A percentile compares a stretch with the other conserved stretches of the same genome.
Conservation (phyloP, 2,329 filamentous ascomycete genomes). For the Eutypella sp. region DNA sequence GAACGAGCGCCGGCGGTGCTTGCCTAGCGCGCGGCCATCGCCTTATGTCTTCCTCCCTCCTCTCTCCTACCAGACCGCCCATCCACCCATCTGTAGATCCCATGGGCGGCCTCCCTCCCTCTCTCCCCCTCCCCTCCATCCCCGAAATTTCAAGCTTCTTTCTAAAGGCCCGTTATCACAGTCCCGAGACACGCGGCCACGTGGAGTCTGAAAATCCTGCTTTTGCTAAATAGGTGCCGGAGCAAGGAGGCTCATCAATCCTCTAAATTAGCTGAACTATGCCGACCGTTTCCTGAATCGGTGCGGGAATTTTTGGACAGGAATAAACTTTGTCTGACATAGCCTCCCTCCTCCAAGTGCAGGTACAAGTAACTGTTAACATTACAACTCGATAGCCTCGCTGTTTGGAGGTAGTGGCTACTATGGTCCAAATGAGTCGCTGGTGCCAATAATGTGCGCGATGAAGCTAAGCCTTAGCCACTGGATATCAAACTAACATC, state of each 20-base stretch:
- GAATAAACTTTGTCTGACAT: slow-evolving; percentile 1
- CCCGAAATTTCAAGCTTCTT: neutral
- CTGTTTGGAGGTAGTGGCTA: too few species aligned
- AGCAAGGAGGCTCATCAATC: slow-evolving; percentile 1
- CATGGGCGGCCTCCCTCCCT: neutral
- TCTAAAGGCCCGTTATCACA: neutral
- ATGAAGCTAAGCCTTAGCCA: too few species aligned
- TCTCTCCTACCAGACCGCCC: neutral
- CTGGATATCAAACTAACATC: too few species aligned
- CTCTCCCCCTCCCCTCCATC: neutral
- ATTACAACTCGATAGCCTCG: too few species aligned
- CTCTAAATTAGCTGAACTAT: neutral
- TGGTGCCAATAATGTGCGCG: too few species aligned
- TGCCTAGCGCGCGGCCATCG: neutral
- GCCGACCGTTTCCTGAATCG: slow-evolving; percentile 11
- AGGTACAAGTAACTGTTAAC: too few species aligned
- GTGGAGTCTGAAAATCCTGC: neutral
- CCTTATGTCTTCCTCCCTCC: neutral
- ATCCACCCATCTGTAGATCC: neutral
- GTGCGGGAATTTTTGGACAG: slow-evolving; percentile 16
- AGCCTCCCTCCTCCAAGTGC: slow-evolving; percentile 3
- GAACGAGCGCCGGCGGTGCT: neutral
- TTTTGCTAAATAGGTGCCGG: neutral
- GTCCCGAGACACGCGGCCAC: neutral
- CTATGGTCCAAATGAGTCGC: too few species aligned